Evolutionary conservation across 257 asterid genomes (phyloP).

Genomic region (Leptodermis oblonga): DNA sequence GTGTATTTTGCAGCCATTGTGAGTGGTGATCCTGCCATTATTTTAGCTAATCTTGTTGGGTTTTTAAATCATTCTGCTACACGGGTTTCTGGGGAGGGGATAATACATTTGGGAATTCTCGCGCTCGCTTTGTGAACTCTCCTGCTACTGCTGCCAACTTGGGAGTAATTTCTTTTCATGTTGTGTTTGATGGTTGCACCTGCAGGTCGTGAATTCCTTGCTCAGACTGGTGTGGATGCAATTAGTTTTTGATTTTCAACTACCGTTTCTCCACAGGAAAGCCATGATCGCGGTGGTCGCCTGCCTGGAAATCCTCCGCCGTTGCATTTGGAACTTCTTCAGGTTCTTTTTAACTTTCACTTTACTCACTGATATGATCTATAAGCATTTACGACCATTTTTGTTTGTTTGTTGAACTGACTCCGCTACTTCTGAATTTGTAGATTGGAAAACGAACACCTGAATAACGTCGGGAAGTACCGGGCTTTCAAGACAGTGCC

Average conservation of each 20-base stretch:
- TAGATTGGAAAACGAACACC: conserved; percentile 83
- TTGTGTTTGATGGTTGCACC: conserved; percentile 9
- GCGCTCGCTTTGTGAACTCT: too few relatives aligned
- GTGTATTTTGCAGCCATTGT: conserved; percentile 77
- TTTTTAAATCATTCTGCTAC: too few relatives aligned
- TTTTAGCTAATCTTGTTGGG: too few relatives aligned
- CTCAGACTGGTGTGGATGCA: conserved; percentile 94
- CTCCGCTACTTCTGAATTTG: conserved; percentile 6
- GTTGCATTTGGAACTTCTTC: conserved; percentile 91
- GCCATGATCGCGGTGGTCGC: conserved; percentile 60
- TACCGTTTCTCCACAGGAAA: conserved; percentile 44
- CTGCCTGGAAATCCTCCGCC: conserved; percentile 74
- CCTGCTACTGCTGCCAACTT: too few relatives aligned
- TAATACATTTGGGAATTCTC: too few relatives aligned
- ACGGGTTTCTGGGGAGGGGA: background rate
- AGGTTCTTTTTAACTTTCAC: conserved; percentile 58
- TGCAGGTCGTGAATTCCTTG: conserved; percentile 61
- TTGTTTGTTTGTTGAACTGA: background rate
- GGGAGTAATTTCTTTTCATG: background rate
- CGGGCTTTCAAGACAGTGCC: conserved; percentile 72
- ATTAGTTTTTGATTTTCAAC: conserved; percentile 50
- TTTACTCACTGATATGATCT: too few relatives aligned
- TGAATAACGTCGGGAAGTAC: conserved; percentile 72
- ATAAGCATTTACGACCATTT: too few relatives aligned
- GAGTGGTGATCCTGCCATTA: conserved; percentile 20